Evolutionary conservation across 495 filamentous ascomycete genomes (phyloP).

Genomic region (Acidomyces sp.): DNA sequence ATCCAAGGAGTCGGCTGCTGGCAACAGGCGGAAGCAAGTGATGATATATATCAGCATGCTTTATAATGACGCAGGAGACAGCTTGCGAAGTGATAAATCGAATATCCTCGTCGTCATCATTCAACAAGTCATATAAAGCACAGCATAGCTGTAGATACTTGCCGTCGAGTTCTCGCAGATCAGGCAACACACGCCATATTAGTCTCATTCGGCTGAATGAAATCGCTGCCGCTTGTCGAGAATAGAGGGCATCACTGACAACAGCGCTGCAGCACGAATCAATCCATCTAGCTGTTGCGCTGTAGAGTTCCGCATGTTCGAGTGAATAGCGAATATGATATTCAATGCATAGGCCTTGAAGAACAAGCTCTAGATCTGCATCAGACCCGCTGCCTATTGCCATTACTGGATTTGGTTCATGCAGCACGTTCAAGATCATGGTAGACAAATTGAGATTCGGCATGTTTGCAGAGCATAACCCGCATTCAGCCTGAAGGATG

Average conservation of each 20-base stretch:
- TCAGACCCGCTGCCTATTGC: not conserved
- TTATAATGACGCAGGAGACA: constrained; percentile 30
- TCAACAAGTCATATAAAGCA: constrained; percentile 49
- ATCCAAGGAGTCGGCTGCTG: constrained; percentile 33
- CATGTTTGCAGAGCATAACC: too few species aligned
- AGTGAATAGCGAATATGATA: not conserved
- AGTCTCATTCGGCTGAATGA: constrained; percentile 1
- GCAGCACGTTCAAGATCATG: too few species aligned
- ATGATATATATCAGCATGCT: constrained; percentile 1
- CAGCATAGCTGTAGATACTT: constrained; percentile 29
- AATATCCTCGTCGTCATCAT: constrained; percentile 87
- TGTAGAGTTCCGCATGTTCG: not conserved
- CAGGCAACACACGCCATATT: not conserved
- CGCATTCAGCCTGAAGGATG: too few species aligned
- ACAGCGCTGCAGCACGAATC: not conserved
- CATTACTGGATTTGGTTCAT: too few species aligned
- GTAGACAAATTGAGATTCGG: too few species aligned
- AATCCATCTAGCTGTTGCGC: not conserved
- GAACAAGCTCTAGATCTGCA: constrained; percentile 6
- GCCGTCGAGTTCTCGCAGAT: not conserved
- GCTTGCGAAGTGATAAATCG: constrained; percentile 48
- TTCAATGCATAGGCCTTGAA: constrained; percentile 5
- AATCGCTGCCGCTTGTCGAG: constrained; percentile 9
- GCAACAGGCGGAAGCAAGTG: constrained; percentile 38
- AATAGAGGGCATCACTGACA: not conserved